phyloP scores from a whole-genome alignment of 129 eudicot species.

The Flaveria brownii region DNA sequence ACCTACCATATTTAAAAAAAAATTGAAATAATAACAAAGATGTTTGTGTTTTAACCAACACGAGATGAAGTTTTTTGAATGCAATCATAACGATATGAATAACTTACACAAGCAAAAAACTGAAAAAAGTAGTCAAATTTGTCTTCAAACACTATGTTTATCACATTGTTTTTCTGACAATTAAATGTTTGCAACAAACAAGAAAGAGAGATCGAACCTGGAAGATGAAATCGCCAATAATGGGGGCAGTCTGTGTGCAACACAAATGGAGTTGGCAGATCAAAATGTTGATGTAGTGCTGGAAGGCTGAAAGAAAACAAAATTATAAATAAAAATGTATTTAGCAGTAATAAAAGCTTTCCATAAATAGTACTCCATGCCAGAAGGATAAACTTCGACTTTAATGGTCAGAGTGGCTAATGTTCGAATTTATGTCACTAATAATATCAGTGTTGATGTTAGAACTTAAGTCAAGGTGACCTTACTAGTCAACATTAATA shows the following conservation, averaged over 20 bases:
- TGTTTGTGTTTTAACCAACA: background rate
- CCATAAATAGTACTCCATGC: background rate
- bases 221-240: slow-evolving; percentile 90
- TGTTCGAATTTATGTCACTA: background rate
- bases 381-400: slow-evolving; percentile 10
- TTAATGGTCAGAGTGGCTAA: slow-evolving; percentile 28
- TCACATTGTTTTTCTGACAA: slow-evolving; percentile 13
- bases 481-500: slow-evolving; percentile 6
- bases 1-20: slow-evolving; percentile 37
- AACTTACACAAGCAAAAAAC: too few species aligned
- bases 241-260: slow-evolving; percentile 97
- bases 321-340: background rate
- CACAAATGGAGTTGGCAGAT: slow-evolving; percentile 87
- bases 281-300: slow-evolving; percentile 91
- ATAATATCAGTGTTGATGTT: background rate
- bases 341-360: background rate
- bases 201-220: slow-evolving; percentile 46
- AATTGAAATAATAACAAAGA: background rate
- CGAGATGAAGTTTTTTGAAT: too few species aligned
- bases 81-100: too few species aligned
- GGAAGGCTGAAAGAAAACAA: slow-evolving; percentile 57
- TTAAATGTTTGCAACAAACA: background rate
- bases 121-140: background rate
- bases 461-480: slow-evolving; percentile 16
- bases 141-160: background rate